Evolutionary conservation across 768 basidiomycete genomes (phyloP), one percentile per base, ranked within the genome.

Genomic region (Daedaleopsis sinensis): DNA sequence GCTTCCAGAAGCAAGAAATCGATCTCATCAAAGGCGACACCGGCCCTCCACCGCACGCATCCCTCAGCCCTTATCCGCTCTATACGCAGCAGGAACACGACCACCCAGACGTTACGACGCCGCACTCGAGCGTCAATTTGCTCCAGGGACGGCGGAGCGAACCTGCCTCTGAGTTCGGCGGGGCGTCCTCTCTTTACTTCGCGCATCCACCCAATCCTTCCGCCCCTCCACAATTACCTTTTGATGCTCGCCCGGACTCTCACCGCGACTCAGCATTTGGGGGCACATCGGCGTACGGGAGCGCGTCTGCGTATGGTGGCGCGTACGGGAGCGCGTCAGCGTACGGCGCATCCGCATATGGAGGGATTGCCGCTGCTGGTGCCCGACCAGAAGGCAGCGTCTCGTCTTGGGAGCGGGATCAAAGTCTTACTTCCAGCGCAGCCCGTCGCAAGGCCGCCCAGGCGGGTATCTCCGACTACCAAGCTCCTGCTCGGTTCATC

Each of bases 401-500:
- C n/a, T 21, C 51, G 2, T 65, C 61, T 9, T 55, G 57, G 50
- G 57, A 32, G 7, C 27, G 27, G 27, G 4, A 53, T 38, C 59
- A 57, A 63, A 79, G 73, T 58, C 74, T 66, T 0, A 89, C 72
- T 54, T 79, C 85, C 72, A 54, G 79, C 85, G 72, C 76, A 43
- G 74, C 77, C 36, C 80, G 79, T 48, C 77, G 81, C 38, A 89
- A 88, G 70, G 85, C 84, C 12, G 78, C 78, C 1, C 78, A 82
- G 79, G 83, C 83, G 19, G 83, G 82, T n/a, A 59, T 72, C 24
- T 65, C 78, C 5, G 57, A 62, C n/a, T 78, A 82, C 65, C 57
- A 59, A 42, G 48, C 66, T 77, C 74, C 80, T 4, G 74, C 86
- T n/a, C 82, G 87, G 50, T 88, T 84, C 69, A 78, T 91, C 59